phyloP scores from a whole-genome alignment of 805 yeast genomes.

The Yarrowia sp. region DNA sequence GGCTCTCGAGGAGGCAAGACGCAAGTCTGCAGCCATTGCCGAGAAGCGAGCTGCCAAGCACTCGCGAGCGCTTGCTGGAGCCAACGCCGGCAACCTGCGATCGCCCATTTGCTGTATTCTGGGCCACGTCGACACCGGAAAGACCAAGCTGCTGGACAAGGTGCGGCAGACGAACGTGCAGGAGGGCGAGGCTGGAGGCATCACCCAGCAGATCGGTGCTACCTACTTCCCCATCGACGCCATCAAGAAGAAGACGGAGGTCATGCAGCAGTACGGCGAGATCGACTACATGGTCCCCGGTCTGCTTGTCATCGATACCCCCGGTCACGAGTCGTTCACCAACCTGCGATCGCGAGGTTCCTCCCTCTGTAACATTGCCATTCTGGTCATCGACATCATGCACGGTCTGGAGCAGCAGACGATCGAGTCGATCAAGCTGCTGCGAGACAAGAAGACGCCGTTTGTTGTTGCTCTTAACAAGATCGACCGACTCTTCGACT shows the following conservation, averaged over 20 bases:
- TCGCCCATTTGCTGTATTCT: constrained; percentile 98
- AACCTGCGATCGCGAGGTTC: constrained; percentile 98
- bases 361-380: constrained; percentile 97
- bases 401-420: constrained; percentile 99
- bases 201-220: constrained; percentile 99
- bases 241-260: constrained; percentile 84
- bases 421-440: constrained; percentile 82
- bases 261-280: constrained; percentile 83
- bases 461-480: constrained; percentile 95
- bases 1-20: constrained; percentile 36
- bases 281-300: constrained; percentile 91
- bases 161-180: constrained; percentile 98
- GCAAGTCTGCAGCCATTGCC: constrained; percentile 43
- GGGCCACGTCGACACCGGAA: constrained; percentile 99
- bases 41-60: constrained; percentile 43
- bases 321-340: constrained; percentile 99
- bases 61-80: constrained; percentile 40
- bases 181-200: constrained; percentile 99
- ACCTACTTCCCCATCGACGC: constrained; percentile 98
- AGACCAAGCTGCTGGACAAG: constrained; percentile 93
- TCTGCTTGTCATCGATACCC: constrained; percentile 92
- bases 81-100: constrained; percentile 63
- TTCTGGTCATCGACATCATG: constrained; percentile 96
- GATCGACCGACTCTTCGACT: constrained; percentile 94
- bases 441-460: constrained; percentile 97